Evolutionary conservation across 768 basidiomycete species (phyloP).

Genomic region (Pleurotus citrinopileatus): DNA sequence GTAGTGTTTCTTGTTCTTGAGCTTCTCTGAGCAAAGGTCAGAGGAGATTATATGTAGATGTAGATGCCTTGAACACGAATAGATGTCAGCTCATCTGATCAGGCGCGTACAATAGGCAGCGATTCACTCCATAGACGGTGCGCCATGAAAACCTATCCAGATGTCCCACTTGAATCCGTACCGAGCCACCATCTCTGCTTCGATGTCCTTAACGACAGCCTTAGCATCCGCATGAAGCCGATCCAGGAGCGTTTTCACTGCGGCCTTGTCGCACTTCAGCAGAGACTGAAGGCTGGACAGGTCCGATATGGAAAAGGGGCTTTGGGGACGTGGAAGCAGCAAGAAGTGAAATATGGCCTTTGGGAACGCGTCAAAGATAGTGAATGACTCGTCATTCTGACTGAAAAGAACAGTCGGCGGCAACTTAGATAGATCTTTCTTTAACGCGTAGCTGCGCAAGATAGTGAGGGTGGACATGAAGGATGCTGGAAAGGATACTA

Average conservation of each 20-base stretch:
- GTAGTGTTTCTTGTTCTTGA: constrained; percentile 90
- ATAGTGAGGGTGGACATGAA: constrained; percentile 50
- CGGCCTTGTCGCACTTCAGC: constrained; percentile 48
- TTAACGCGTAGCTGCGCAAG: constrained; percentile 59
- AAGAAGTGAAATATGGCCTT: constrained; percentile 90
- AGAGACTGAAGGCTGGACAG: constrained; percentile 57
- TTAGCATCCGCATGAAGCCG: constrained; percentile 56
- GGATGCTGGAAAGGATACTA: background rate
- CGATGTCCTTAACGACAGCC: constrained; percentile 55
- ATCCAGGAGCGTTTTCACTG: constrained; percentile 51
- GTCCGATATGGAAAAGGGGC: constrained; percentile 26
- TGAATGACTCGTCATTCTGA: constrained; percentile 51
- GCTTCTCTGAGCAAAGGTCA: constrained; percentile 62
- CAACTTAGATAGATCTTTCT: constrained; percentile 42
- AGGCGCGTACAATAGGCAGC: background rate
- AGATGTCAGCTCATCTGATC: constrained; percentile 6
- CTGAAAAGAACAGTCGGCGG: constrained; percentile 62
- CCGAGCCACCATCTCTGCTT: constrained; percentile 75
- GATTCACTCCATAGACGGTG: constrained; percentile 82
- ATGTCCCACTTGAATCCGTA: constrained; percentile 77
- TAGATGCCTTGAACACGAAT: constrained; percentile 39
- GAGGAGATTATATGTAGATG: constrained; percentile 85
- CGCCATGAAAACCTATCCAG: constrained; percentile 82
- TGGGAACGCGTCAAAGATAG: constrained; percentile 73
- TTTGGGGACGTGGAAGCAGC: constrained; percentile 64